These are phyloP conservation scores for Wallacemonas sp. DNA, from an alignment of 208 protist species.

Conservation along the genomic window DNA sequence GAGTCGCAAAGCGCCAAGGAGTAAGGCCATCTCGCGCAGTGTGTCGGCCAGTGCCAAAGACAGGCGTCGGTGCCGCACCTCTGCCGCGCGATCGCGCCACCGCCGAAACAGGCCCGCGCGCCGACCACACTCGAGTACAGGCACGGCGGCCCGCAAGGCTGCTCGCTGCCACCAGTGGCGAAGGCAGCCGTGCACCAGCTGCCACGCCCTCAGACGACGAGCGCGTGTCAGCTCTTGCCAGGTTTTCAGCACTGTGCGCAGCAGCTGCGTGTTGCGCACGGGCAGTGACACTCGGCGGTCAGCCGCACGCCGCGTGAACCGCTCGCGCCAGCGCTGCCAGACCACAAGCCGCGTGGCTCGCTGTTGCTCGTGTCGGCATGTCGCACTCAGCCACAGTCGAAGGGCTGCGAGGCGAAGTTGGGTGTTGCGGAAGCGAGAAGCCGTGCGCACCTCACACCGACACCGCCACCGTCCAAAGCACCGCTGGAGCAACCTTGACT, in stretches of 20 bases:
- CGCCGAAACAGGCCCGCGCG: background rate
- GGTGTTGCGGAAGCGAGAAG: background rate
- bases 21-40: slow-evolving; percentile 58
- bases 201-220: background rate
- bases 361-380: slow-evolving; percentile 1
- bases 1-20: slow-evolving; percentile 56
- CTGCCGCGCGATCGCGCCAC: background rate
- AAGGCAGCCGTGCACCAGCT: slow-evolving; percentile 9
- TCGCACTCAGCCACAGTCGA: background rate
- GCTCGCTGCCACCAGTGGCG: slow-evolving; percentile 11
- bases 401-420: background rate
- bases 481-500: slow-evolving; percentile 7
- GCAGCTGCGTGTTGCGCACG: slow-evolving; percentile 5
- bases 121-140: background rate
- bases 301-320: background rate
- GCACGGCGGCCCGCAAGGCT: background rate
- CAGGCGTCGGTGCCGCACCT: slow-evolving; percentile 1
- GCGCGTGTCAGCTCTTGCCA: background rate
- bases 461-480: slow-evolving; percentile 25
- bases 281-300: slow-evolving; percentile 7
- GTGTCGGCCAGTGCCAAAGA: slow-evolving; percentile 57
- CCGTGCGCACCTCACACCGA: background rate
- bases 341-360: slow-evolving; percentile 1
- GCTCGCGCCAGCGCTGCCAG: slow-evolving; percentile 18
- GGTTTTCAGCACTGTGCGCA: background rate